phyloP scores from a whole-genome alignment of 73 alveolate genomes.

The Paramecium octaurelia region DNA sequence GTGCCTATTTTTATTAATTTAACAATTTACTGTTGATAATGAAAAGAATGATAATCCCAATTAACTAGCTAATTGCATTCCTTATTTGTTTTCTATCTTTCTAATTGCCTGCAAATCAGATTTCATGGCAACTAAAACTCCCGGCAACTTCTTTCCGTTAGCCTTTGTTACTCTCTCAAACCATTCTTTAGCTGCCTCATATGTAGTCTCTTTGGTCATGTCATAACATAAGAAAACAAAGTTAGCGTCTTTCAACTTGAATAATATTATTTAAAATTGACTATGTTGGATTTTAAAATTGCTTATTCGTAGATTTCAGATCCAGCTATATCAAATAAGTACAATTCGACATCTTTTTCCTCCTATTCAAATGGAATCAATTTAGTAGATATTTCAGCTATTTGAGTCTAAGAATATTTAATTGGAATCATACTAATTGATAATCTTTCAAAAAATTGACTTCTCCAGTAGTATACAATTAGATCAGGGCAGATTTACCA shows the following conservation, averaged over 20 bases:
- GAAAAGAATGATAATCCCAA: background rate
- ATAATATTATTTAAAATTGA: background rate
- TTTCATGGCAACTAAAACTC: conserved; percentile 23
- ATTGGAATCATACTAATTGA: background rate
- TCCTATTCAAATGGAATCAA: conserved; percentile 38
- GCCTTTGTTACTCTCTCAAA: conserved; percentile 43
- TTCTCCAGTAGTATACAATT: conserved; percentile 47
- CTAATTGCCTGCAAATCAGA: background rate
- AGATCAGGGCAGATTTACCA: conserved; percentile 48
- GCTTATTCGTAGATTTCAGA: conserved; percentile 46
- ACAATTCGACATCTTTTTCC: conserved; percentile 58
- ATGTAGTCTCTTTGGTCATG: conserved; percentile 41
- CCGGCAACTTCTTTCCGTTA: conserved; percentile 30
- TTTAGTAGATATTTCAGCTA: conserved; percentile 52
- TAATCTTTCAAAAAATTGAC: conserved; percentile 49
- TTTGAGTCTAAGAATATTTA: conserved; percentile 18
- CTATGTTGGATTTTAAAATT: background rate
- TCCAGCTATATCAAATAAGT: conserved; percentile 57
- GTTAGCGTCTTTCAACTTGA: conserved; percentile 38
- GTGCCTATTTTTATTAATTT: background rate
- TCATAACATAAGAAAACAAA: conserved; percentile 43
- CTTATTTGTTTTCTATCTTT: conserved; percentile 35
- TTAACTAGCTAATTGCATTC: conserved; percentile 11
- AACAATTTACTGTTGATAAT: background rate
- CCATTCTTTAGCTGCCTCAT: conserved; percentile 39